Evolutionary conservation across 2,329 filamentous ascomycete genomes (phyloP).

Genomic region (Fusarium papillatum): DNA sequence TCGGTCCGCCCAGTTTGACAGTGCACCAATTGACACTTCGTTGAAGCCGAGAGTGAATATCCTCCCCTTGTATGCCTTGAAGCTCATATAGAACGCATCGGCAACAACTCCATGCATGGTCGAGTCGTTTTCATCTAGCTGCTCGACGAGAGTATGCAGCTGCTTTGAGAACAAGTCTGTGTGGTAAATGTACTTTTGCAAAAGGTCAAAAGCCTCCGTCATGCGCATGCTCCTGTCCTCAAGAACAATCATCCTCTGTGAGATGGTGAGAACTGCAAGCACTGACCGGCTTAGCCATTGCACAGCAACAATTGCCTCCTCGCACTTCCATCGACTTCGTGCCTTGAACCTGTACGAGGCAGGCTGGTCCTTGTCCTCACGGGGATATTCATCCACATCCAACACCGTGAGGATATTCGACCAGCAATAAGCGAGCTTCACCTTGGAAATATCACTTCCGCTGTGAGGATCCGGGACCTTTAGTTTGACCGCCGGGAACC

Average conservation of each 20-base stretch:
- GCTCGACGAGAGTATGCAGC: constrained; percentile 86
- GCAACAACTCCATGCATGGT: constrained; percentile 97
- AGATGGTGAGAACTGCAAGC: constrained; percentile 91
- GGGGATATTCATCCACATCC: constrained; percentile 82
- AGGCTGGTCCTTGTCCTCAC: constrained; percentile 81
- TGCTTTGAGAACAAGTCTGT: constrained; percentile 91
- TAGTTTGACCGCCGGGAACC: constrained; percentile 96
- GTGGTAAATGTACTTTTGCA: constrained; percentile 94
- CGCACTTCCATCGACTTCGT: constrained; percentile 90
- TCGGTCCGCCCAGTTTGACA: constrained; percentile 98
- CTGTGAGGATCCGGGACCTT: constrained; percentile 80
- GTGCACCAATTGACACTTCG: constrained; percentile 88
- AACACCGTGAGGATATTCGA: constrained; percentile 96
- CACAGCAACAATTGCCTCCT: constrained; percentile 95
- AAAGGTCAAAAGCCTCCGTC: constrained; percentile 93
- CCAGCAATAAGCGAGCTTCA: constrained; percentile 98
- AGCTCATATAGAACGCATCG: constrained; percentile 98
- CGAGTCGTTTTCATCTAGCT: constrained; percentile 86
- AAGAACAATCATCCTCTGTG: constrained; percentile 91
- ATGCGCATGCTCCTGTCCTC: constrained; percentile 92
- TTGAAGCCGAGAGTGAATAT: constrained; percentile 95
- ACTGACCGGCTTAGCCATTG: constrained; percentile 98
- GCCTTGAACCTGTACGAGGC: constrained; percentile 84
- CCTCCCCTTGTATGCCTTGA: constrained; percentile 94
- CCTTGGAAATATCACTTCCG: constrained; percentile 79